phyloP scores from a whole-genome alignment of 2,329 filamentous ascomycete species.

The Metarhizium rileyi region DNA sequence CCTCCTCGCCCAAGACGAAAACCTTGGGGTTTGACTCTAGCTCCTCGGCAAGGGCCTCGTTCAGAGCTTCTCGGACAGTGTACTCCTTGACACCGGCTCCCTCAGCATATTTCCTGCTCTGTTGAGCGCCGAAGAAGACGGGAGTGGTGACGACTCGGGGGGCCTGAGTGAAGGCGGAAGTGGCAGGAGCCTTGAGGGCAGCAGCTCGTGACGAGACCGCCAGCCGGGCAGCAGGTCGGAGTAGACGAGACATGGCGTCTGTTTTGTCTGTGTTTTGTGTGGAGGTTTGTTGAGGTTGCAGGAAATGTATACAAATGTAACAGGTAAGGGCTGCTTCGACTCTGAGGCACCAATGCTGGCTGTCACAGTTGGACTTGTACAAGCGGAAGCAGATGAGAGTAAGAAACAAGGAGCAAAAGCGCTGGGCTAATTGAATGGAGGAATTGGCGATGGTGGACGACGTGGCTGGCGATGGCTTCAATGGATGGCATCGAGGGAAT shows the following conservation, averaged over 20 bases:
- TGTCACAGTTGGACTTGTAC: slow-evolving; percentile 2
- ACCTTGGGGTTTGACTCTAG: slow-evolving; percentile 91
- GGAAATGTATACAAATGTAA: slow-evolving; percentile 1
- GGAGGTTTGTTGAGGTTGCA: slow-evolving; percentile 6
- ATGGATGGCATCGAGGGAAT: slow-evolving; percentile 10
- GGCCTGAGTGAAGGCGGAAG: slow-evolving; percentile 24
- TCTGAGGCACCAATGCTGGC: slow-evolving; percentile 10
- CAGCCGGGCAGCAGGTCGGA: slow-evolving; percentile 40
- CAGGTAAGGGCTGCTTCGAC: slow-evolving; percentile 3
- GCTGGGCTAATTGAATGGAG: background rate
- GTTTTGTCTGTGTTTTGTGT: slow-evolving; percentile 11
- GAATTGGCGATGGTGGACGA: background rate
- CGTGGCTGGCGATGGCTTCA: slow-evolving; percentile 8
- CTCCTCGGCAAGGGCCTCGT: slow-evolving; percentile 96
- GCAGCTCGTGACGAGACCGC: slow-evolving; percentile 32
- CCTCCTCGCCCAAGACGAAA: slow-evolving; percentile 93
- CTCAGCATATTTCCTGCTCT: slow-evolving; percentile 47
- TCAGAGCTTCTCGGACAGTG: slow-evolving; percentile 93
- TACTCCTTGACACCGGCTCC: slow-evolving; percentile 70
- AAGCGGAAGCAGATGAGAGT: background rate
- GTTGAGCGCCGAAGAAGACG: slow-evolving; percentile 30
- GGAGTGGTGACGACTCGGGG: slow-evolving; percentile 25
- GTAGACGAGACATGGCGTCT: slow-evolving; percentile 38
- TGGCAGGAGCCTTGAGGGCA: slow-evolving; percentile 22
- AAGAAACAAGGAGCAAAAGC: background rate